Conservation (phyloP, 2,329 filamentous ascomycete genomes). For the Emergomyces pasteurianus region DNA sequence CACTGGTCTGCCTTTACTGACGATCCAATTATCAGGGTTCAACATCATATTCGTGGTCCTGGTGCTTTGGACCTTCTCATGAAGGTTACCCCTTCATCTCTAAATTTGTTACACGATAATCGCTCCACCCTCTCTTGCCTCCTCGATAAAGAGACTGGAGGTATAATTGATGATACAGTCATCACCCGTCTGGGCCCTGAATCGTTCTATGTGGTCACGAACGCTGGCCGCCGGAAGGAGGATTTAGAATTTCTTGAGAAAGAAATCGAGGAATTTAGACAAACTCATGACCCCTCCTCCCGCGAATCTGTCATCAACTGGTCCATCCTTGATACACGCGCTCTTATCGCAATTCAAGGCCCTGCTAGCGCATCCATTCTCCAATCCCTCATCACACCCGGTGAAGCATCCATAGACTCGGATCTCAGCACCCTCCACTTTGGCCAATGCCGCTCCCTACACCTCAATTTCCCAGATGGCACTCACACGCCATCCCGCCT, state of each 20-base stretch:
- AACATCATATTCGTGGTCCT: slow-evolving; percentile 73
- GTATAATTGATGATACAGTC: slow-evolving; percentile 90
- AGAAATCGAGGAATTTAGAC: slow-evolving; percentile 52
- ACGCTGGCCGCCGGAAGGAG: slow-evolving; percentile 83
- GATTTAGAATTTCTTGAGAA: slow-evolving; percentile 64
- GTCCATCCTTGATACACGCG: slow-evolving; percentile 58
- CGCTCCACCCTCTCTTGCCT: slow-evolving; percentile 75
- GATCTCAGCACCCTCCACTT: slow-evolving; percentile 65
- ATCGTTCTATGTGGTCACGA: slow-evolving; percentile 86
- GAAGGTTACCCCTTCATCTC: slow-evolving; percentile 65
- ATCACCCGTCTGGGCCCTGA: slow-evolving; percentile 67
- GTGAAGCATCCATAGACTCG: slow-evolving; percentile 30
- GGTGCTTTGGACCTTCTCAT: slow-evolving; percentile 73
- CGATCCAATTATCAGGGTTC: slow-evolving; percentile 40
- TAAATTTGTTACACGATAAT: slow-evolving; percentile 52
- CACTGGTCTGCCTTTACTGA: background rate
- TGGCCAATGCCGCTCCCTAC: slow-evolving; percentile 57
- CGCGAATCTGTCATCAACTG: slow-evolving; percentile 48
- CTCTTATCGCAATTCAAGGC: slow-evolving; percentile 81
- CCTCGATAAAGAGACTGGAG: slow-evolving; percentile 66
- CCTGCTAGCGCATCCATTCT: slow-evolving; percentile 64
- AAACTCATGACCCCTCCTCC: slow-evolving; percentile 36
- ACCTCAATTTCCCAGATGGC: slow-evolving; percentile 48
- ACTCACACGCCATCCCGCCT: slow-evolving; percentile 42
- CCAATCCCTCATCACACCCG: slow-evolving; percentile 44